phyloP scores from a whole-genome alignment of 2,329 filamentous ascomycete genomes.

The Blumeriella jaapii region DNA sequence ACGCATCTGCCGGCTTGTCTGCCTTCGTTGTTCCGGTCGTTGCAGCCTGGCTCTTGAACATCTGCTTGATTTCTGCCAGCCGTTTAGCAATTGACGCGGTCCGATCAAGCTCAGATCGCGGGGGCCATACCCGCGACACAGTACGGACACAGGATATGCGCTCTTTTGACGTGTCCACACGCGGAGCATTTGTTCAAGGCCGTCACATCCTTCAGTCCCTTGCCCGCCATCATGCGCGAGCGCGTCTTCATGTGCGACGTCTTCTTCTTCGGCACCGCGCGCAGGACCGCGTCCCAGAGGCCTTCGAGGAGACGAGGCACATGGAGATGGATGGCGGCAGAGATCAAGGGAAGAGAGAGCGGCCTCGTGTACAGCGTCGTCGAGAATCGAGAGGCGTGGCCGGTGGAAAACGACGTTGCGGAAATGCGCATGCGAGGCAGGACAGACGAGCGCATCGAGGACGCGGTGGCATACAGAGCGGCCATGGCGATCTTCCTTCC shows the following conservation, averaged over 20 bases:
- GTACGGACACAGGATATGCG: conserved; percentile 77
- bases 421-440: conserved; percentile 46
- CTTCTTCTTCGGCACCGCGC: conserved; percentile 97
- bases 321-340: conserved; percentile 45
- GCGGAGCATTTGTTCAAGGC: conserved; percentile 78
- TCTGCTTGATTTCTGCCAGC: conserved; percentile 30
- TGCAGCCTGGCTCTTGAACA: no score
- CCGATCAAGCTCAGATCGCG: background rate
- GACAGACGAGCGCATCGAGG: conserved; percentile 36
- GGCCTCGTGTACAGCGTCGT: conserved; percentile 35
- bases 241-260: conserved; percentile 94
- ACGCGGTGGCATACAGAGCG: conserved; percentile 30
- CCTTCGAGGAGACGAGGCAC: conserved; percentile 63
- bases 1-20: conserved; percentile 10
- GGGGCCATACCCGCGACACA: conserved; percentile 71
- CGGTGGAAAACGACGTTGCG: conserved; percentile 31
- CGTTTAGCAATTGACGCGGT: conserved; percentile 5
- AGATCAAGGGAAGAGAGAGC: conserved; percentile 39
- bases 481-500: conserved; percentile 30
- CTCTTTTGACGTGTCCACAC: conserved; percentile 78
- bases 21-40: no score
- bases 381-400: conserved; percentile 34
- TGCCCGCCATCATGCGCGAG: conserved; percentile 87
- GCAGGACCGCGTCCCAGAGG: conserved; percentile 86
- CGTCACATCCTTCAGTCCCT: conserved; percentile 84